phyloP scores from a whole-genome alignment of 495 filamentous ascomycete genomes.

The Penicillium dipodomyicola region DNA sequence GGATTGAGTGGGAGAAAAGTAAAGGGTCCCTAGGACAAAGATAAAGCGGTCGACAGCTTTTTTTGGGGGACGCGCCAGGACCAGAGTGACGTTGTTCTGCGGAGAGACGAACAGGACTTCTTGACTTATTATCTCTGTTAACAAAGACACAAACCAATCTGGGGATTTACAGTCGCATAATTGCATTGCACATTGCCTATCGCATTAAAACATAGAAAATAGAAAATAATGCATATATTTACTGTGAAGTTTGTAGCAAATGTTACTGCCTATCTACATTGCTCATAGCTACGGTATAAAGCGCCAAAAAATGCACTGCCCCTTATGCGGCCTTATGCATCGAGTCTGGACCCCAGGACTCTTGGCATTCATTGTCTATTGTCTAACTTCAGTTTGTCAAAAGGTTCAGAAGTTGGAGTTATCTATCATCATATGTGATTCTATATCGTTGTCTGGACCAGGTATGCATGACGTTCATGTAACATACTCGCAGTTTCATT shows the following conservation, averaged over 20 bases:
- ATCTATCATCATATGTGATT: background rate
- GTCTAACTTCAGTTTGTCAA: background rate
- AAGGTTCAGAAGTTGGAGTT: background rate
- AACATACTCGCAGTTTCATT: conserved; percentile 8
- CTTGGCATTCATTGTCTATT: background rate
- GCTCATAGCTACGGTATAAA: background rate
- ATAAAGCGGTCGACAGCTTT: conserved; percentile 29
- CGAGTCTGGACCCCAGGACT: background rate
- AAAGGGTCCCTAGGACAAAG: background rate
- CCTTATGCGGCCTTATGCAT: conserved; percentile 5
- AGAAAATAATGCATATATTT: background rate
- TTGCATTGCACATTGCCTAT: background rate
- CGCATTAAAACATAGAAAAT: background rate
- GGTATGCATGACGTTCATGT: conserved; percentile 18
- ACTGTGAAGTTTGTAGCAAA: background rate
- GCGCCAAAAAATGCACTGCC: conserved; percentile 4
- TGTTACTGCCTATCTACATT: background rate
- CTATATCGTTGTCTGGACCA: conserved; percentile 14
- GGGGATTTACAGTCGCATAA: background rate
- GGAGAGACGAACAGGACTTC: conserved; percentile 11
- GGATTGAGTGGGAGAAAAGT: conserved; percentile 1
- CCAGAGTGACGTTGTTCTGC: conserved; percentile 32
- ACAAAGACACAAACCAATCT: background rate
- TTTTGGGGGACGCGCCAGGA: conserved; percentile 27
- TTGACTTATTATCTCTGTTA: background rate